phyloP scores from a whole-genome alignment of 1,139 yeast genomes.

The Debaryomyces robertsiae region DNA sequence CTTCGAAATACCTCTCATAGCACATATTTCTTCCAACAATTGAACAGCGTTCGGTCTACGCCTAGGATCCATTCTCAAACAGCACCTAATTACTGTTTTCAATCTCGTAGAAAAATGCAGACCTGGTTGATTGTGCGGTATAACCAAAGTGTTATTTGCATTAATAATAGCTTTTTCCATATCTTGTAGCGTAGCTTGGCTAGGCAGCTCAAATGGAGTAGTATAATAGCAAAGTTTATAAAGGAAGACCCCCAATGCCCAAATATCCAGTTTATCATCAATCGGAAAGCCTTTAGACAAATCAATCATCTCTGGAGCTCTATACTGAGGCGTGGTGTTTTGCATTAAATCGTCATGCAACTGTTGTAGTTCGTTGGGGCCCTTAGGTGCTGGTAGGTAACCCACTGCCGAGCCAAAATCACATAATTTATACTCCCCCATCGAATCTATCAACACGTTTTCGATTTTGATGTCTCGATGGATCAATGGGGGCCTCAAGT shows the following conservation, averaged over 20 bases:
- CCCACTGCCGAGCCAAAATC: constrained; percentile 94
- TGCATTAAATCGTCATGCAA: constrained; percentile 82
- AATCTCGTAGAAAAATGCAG: constrained; percentile 45
- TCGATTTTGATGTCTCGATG: constrained; percentile 97
- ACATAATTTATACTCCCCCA: constrained; percentile 77
- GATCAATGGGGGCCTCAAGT: constrained; percentile 73
- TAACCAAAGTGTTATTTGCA: constrained; percentile 34
- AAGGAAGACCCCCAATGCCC: constrained; percentile 94
- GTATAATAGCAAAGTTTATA: constrained; percentile 92
- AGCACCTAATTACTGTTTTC: constrained; percentile 59
- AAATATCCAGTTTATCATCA: constrained; percentile 91
- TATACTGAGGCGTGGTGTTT: constrained; percentile 96
- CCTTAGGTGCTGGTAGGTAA: constrained; percentile 64
- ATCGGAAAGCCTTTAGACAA: constrained; percentile 81
- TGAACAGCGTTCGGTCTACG: constrained; percentile 74
- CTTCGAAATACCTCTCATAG: constrained; percentile 53
- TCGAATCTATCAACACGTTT: constrained; percentile 78
- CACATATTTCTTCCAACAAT: constrained; percentile 67
- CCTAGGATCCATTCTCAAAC: constrained; percentile 69
- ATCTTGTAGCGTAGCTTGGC: constrained; percentile 39
- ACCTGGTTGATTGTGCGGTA: constrained; percentile 42
- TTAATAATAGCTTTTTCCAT: constrained; percentile 43
- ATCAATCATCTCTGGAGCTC: constrained; percentile 97
- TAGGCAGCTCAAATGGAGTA: constrained; percentile 86
- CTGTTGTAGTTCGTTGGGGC: constrained; percentile 63